Percentiles rank a stretch among this genome's conserved stretches.
Evolutionary conservation across 176 grass and related monocot genomes (phyloP).

Genomic region (Paspalum notatum): DNA sequence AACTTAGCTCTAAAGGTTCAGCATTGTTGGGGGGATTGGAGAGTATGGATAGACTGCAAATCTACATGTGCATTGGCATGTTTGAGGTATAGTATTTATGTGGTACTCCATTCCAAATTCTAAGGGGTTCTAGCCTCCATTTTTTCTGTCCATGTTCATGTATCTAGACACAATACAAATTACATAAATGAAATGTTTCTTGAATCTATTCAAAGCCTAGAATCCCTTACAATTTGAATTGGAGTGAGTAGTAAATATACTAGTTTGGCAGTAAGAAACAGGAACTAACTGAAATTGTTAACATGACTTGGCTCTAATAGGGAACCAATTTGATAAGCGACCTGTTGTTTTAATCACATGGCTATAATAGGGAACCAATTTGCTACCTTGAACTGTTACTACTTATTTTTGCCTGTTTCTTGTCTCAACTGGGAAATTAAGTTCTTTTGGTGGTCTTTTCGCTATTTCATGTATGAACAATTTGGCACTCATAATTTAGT

Average conservation of each 20-base stretch:
- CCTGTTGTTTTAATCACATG: not conserved
- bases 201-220: no score
- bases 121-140: no score
- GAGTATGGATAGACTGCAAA: not conserved
- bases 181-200: no score
- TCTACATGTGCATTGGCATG: conserved; percentile 1
- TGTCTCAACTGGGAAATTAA: not conserved
- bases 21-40: not conserved
- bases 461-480: conserved; percentile 15
- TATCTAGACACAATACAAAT: no score
- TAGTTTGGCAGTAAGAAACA: not conserved
- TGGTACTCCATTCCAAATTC: not conserved
- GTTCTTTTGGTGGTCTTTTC: conserved; percentile 8
- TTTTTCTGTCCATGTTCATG: no score
- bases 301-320: not conserved
- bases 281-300: conserved; percentile 2
- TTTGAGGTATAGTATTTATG: not conserved
- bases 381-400: not conserved
- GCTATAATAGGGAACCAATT: not conserved
- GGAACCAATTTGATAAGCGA: no score
- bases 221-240: no score
- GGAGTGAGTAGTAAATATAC: not conserved
- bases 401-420: not conserved
- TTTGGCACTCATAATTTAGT: not conserved
- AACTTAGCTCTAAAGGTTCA: not conserved